Evolutionary conservation across 805 yeast species (phyloP), one percentile per base, ranked within the genome.

Genomic region (Priceomyces castillae): DNA sequence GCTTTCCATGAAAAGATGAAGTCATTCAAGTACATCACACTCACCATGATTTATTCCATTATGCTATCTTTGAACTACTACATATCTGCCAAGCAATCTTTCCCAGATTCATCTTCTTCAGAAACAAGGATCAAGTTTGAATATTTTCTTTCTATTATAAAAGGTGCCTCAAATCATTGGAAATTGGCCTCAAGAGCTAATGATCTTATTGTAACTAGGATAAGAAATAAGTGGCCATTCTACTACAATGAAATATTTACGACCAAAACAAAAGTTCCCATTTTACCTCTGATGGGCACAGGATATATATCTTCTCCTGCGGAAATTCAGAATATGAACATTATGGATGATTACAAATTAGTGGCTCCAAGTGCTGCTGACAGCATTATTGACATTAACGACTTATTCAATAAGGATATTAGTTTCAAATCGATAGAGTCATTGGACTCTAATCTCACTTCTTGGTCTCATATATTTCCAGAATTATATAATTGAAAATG

Each of bases 381-480:
- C 42, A 39, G 37, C 4, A 39, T 39, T 10, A 18, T 39, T 16
- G 42, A 39, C 25, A 30, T 33, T 4, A 23, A 39, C 31, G 42
- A 39, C 12, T 20, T 39, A 20, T 39, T 30, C 18, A 20, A 33
- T 10, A 30, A 20, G 3, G 19, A 30, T 4, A 39, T 39, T 22
- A 23, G 30, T 18, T 39, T 39, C 19, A 33, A 33, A 26, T 17
- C 36, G 11, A 15, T 39, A 15, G 37, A 39, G 17, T 19, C 15
- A 7, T 39, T 39, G 30, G 42, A 39, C 31, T 17, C 37, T 30
- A 39, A 33, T 19, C n/a, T 39, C n/a, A 33, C 20, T 25, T 39
- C 42, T 9, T 39, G 42, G 42, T 39, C 42, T 9, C 31, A 39
- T 22, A 20, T 39, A 19, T 39, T 39, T 33, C 42, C 42, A 7